Percentiles rank a stretch among this genome's conserved stretches.
Conservation (phyloP, 1,139 yeast genomes). For the Yamadazyma triangularis region DNA sequence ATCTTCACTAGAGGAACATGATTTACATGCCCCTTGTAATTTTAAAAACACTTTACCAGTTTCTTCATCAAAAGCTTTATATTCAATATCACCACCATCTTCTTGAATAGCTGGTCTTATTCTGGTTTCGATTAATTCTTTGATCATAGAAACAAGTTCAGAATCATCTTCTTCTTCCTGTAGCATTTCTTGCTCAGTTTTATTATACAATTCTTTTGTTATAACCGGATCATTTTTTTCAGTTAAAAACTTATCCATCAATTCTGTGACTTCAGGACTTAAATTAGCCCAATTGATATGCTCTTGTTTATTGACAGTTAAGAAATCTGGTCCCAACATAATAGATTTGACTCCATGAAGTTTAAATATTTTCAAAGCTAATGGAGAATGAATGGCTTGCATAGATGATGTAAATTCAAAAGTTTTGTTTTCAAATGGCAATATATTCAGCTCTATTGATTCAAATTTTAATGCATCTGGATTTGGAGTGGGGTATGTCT, state of each 20-base stretch:
- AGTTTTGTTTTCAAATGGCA: conserved; percentile 64
- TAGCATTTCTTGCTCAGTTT: conserved; percentile 31
- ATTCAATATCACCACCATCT: conserved; percentile 80
- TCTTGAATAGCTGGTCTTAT: conserved; percentile 92
- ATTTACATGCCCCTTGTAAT: conserved; percentile 78
- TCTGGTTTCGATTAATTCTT: conserved; percentile 88
- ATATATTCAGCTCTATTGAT: conserved; percentile 40
- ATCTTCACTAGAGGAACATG: conserved; percentile 73
- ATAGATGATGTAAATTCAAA: conserved; percentile 67
- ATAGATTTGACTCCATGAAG: conserved; percentile 82
- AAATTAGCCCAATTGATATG: conserved; percentile 44
- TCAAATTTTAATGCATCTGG: conserved; percentile 85
- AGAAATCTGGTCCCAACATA: conserved; percentile 71
- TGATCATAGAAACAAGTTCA: conserved; percentile 84
- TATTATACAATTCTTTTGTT: conserved; percentile 42
- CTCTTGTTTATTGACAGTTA: conserved; percentile 46
- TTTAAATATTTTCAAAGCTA: conserved; percentile 75
- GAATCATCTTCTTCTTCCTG: conserved; percentile 43
- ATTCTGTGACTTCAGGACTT: conserved; percentile 41
- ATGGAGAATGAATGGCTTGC: conserved; percentile 72
- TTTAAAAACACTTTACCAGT: conserved; percentile 69
- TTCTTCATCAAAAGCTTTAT: conserved; percentile 62
- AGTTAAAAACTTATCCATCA: conserved; percentile 36
- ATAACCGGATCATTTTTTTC: conserved; percentile 43
- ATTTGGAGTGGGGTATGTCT: conserved; percentile 71